Base-by-base conservation (phyloP, 768 basidiomycete species). In the Kwoniella mangroviensis region DNA sequence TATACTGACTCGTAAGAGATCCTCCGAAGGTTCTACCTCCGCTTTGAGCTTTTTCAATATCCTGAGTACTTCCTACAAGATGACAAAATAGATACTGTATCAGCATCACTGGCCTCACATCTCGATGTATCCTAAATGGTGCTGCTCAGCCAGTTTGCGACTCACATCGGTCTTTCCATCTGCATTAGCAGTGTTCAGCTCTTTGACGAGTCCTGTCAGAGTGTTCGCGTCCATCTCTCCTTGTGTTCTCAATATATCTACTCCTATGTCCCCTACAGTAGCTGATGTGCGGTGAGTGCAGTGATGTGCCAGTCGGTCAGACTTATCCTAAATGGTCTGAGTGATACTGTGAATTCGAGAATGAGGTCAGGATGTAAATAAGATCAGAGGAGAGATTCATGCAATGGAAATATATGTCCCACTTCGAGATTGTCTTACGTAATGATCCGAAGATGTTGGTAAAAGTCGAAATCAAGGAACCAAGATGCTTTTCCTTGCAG, bases 21-120 rank as follows among this genome's bases (percentile, higher is more conserved):
- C 78, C 68, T 83, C 82, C 0, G 75, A 76, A 13, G 82, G 79
- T 15, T 70, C 65, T 2, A 79, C 78, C 21, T 76, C 77, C 6
- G 57, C 56, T 51, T 77, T 75, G 22, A 83, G 61, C 62, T 73
- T 65, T 58, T 73, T 71, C 56, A 83, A 63, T n/a, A 81, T 60
- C 41, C 57, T 67, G 13, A 79, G 54, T 4, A 79, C 78, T 22
- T 78, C 77, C 81, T 82, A 42, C 45, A 34, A 49, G 45, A 49
- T 49, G 10, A 34, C 45, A 49, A 49, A 12, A 49, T 49, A 19
- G 13, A 49, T 34, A 34, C 34, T 34, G 34, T 34, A 34, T 34
- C 34, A 34, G 34, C 34, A 34, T 7, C 34, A 34, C 6, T 34
- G 34, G 34, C 34, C 34, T 34, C 34, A 34, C 34, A 34, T 5